Conservation (phyloP, 306 rosid genomes). For the Dicorynia guianensis region DNA sequence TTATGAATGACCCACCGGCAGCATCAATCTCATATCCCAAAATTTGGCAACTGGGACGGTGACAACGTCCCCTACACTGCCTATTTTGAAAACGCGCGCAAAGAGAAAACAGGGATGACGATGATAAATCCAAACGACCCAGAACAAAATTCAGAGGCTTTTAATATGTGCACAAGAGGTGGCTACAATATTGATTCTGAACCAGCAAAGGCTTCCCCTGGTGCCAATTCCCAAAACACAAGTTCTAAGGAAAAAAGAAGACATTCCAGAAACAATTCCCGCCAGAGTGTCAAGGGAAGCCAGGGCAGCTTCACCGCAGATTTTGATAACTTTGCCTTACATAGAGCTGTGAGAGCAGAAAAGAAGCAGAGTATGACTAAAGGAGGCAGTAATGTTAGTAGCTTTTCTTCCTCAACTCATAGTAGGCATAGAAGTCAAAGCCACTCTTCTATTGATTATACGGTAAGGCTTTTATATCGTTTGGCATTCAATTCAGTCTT, state of each 20-base stretch:
- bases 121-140: conserved; percentile 61
- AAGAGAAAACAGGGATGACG: conserved; percentile 17
- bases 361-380: conserved; percentile 28
- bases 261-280: background rate
- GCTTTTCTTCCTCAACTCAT: conserved; percentile 1
- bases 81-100: conserved; percentile 53
- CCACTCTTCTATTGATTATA: background rate
- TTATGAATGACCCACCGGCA: background rate
- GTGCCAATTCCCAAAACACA: background rate
- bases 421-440: conserved; percentile 7
- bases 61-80: conserved; percentile 55
- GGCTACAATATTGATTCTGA: background rate
- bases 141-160: conserved; percentile 53
- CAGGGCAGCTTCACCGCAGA: conserved; percentile 23
- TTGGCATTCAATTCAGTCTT: too few relatives aligned
- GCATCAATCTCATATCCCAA: conserved; percentile 51
- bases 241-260: background rate
- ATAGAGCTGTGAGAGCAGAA: background rate
- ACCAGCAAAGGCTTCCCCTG: background rate
- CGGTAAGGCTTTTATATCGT: conserved; percentile 15
- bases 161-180: background rate
- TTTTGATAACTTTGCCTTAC: conserved; percentile 31
- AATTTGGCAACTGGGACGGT: conserved; percentile 60
- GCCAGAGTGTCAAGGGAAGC: background rate
- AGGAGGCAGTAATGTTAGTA: background rate